A percentile compares a stretch with the other conserved stretches of the same genome.
Conservation (phyloP, 371 early-diverging fungal species). For the Mortierella sp. region DNA sequence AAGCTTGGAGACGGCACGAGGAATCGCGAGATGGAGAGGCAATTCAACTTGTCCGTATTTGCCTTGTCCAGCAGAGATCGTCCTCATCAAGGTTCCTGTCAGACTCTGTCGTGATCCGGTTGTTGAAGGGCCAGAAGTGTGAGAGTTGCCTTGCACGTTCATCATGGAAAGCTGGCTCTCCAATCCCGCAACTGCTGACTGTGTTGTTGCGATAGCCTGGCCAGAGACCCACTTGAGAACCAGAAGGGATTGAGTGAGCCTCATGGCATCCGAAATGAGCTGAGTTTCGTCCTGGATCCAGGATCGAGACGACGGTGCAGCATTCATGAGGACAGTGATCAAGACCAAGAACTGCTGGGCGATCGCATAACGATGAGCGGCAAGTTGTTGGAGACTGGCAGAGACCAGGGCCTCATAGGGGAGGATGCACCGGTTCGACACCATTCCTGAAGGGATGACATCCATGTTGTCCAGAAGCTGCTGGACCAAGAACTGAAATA, state of each 20-base stretch:
- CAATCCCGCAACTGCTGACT: slow-evolving; percentile 10
- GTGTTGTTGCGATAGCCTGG: slow-evolving; percentile 14
- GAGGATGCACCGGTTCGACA: slow-evolving; percentile 32
- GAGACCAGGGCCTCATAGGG: slow-evolving; percentile 49
- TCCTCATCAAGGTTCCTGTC: slow-evolving; percentile 29
- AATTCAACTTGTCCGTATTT: slow-evolving; percentile 38
- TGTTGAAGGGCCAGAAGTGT: not conserved
- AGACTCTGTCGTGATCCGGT: slow-evolving; percentile 28
- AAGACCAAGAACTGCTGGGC: slow-evolving; percentile 43
- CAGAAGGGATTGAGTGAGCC: slow-evolving; percentile 27
- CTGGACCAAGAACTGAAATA: slow-evolving; percentile 22
- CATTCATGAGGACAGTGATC: slow-evolving; percentile 22
- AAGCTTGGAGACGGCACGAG: slow-evolving; percentile 43
- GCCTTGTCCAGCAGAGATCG: slow-evolving; percentile 16
- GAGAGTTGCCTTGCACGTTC: slow-evolving; percentile 15
- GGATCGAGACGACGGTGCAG: slow-evolving; percentile 19
- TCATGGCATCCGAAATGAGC: slow-evolving; percentile 37
- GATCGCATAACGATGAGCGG: slow-evolving; percentile 32
- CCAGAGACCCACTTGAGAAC: slow-evolving; percentile 49
- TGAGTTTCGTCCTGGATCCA: slow-evolving; percentile 43
- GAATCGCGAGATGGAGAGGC: slow-evolving; percentile 46
- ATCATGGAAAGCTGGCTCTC: slow-evolving; percentile 38
- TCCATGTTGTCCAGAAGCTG: slow-evolving; percentile 38
- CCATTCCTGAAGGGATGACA: slow-evolving; percentile 21
- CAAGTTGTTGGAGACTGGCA: slow-evolving; percentile 46